Evolutionary conservation across 2,329 filamentous ascomycete genomes (phyloP).

Genomic region (Pseudogymnoascus sp.): DNA sequence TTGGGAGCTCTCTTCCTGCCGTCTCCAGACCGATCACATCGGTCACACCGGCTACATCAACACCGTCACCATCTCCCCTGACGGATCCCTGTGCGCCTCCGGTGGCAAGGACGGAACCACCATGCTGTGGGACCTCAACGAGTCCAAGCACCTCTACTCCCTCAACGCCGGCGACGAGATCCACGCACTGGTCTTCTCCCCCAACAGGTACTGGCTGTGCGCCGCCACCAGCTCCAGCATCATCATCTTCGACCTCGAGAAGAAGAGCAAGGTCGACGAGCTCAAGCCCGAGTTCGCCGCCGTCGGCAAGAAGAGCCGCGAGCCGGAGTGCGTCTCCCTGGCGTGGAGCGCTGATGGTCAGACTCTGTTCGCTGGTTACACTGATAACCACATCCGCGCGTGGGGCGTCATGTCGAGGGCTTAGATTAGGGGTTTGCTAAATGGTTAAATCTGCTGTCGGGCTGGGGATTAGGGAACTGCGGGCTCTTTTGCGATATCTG

Average conservation of each 20-base stretch:
- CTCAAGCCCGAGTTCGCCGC: slow-evolving; percentile 95
- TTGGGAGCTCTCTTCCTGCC: slow-evolving; percentile 99
- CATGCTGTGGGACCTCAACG: slow-evolving; percentile 99
- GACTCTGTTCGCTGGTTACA: slow-evolving; percentile 99
- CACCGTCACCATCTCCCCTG: slow-evolving; percentile 99
- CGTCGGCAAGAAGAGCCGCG: slow-evolving; percentile 96
- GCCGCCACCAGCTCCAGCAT: slow-evolving; percentile 88
- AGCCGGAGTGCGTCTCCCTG: slow-evolving; percentile 95
- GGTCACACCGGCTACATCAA: slow-evolving; percentile 99
- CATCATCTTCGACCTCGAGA: slow-evolving; percentile 99
- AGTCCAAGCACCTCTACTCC: slow-evolving; percentile 99
- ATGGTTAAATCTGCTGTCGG: slow-evolving; percentile 42
- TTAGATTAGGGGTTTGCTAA: slow-evolving; percentile 37
- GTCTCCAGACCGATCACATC: slow-evolving; percentile 99
- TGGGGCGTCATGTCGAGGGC: slow-evolving; percentile 97
- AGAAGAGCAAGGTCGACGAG: slow-evolving; percentile 99
- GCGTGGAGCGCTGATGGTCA: slow-evolving; percentile 98
- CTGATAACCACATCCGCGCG: slow-evolving; percentile 97
- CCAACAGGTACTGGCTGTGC: slow-evolving; percentile 99
- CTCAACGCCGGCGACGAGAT: slow-evolving; percentile 99
- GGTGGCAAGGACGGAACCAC: slow-evolving; percentile 99
- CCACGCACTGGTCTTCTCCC: slow-evolving; percentile 99
- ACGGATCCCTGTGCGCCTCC: slow-evolving; percentile 97
- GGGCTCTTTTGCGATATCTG: slow-evolving; percentile 42
- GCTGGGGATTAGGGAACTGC: slow-evolving; percentile 72